Base-by-base conservation (phyloP, 345 rosid species). In the Salix arbutifolia region DNA sequence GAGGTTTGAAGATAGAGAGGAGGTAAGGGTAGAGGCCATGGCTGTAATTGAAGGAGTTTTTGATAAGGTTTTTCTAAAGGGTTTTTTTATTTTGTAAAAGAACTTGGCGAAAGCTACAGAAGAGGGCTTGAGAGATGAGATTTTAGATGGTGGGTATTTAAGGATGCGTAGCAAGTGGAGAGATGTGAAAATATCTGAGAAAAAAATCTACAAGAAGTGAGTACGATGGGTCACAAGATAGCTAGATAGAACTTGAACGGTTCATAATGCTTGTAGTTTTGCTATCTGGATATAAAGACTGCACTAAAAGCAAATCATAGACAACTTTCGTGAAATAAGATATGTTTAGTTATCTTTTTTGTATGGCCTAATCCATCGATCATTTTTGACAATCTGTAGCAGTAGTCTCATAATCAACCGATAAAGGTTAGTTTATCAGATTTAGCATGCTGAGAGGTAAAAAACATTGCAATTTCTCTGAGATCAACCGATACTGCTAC, bases 1-100 rank as follows among this genome's bases (percentile, higher is more conserved):
- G 18, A 40, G 66, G 66, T 3, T 76, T 50, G 72, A 11, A 37
- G 66, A 76, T 48, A 67, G 72, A 25, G 40, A 69, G 30, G 67
- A 56, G 37, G 67, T 3, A 18, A 53, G 50, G 16, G 73, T 56
- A 53, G 73, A 18, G 6, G 38, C 78, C 72, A 67, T 52, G 56
- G 78, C 17, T 40, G 48, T 28, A 44, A 67, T 67, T 65, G 5
- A 65, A 65, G 67, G 38, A 14, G 13, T 58, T 58, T 25, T 58
- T 58, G 28, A 23, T 58, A 58, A 58, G 26, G 64, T 23, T 56
- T 58, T 23, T 26, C 4, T 23, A 8, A 58, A 58, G 64, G 64
- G 64, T 58, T 58, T 31, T 58, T 58, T 58, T 4, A n/a, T 5
- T 1, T 11, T 58, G 28, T 11, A n/a, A n/a, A 10, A 3, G 28